Base-by-base conservation (phyloP, 108 stramenopile genomes). In the Cylindrotheca closterium region DNA sequence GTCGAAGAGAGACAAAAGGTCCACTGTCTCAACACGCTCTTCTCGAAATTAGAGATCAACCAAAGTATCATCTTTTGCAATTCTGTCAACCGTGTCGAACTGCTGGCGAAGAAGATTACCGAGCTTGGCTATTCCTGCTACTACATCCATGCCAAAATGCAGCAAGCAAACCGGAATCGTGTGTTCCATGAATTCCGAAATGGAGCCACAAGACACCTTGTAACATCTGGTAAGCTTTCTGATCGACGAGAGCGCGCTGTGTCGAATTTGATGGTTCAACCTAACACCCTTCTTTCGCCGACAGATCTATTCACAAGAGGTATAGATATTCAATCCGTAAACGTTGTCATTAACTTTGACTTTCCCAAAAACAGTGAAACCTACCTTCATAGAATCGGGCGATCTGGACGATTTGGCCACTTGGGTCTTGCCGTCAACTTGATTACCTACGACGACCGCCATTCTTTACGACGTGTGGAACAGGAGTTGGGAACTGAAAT, bases 91-190 rank as follows among this genome's bases (percentile, higher is more conserved):
- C 94, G 97, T 34, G 99, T 98, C 15, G 98, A 99, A 76, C 80
- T 98, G 28, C 81, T 99, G 17, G 98, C 98, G 42, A 97, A 97
- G 73, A 97, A 97, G 61, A 98, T 99, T 59, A 98, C 98, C 31
- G 96, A 99, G 79, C 82, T 98, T n/a, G 98, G 98, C 4, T 99
- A 96, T 70, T 96, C 96, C 8, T 99, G 98, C 85, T 98, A 96
- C 81, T 99, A 98, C 76, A 99, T 99, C 71, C 99, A 99, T 71
- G 96, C 99, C 50, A 96, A 97, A 68, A 98, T 98, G 98, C 95
- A 98, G 65, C 99, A 99, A 71, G 82, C 93, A 2, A 95, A 98
- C 75, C 85, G 99, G 46, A 98, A 98, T 78, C 79, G 96, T 30
- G 98, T 98, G 47, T 98, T 98, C 77, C 98, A 99, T 74, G 98